phyloP scores from a whole-genome alignment of 2,329 filamentous ascomycete genomes.

The Aspergillus awamori region DNA sequence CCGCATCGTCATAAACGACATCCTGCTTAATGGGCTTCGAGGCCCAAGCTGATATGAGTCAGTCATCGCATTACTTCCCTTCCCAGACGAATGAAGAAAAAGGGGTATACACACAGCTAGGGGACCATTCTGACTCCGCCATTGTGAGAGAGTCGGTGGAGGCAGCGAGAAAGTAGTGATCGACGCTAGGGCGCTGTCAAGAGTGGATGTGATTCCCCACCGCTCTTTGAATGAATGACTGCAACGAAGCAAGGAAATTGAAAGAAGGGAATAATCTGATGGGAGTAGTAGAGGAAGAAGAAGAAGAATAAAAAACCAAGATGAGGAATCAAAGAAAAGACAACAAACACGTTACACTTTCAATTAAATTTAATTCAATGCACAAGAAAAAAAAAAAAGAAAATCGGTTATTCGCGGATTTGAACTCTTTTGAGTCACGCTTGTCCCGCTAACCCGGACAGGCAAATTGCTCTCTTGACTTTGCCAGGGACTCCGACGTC shows the following conservation, averaged over 20 bases:
- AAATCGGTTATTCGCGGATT: too few relatives aligned
- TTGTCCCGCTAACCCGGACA: too few relatives aligned
- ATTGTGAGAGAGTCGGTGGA: not conserved
- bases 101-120: slow-evolving; percentile 19
- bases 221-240: not conserved
- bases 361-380: too few relatives aligned
- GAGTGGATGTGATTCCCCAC: not conserved
- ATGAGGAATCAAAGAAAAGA: too few relatives aligned
- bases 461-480: too few relatives aligned
- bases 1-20: slow-evolving; percentile 46
- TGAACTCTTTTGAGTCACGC: too few relatives aligned
- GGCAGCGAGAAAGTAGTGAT: not conserved
- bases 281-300: too few relatives aligned
- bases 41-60: slow-evolving; percentile 23
- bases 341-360: too few relatives aligned
- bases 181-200: not conserved
- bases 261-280: not conserved
- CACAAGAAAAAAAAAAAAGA: too few relatives aligned
- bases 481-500: too few relatives aligned
- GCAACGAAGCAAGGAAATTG: not conserved
- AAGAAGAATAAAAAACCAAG: too few relatives aligned
- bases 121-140: slow-evolving; percentile 15
- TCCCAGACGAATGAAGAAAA: not conserved
- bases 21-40: slow-evolving; percentile 31
- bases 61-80: not conserved